Conservation (phyloP, 2,329 filamentous ascomycete genomes). For the Cladosporium sp. region DNA sequence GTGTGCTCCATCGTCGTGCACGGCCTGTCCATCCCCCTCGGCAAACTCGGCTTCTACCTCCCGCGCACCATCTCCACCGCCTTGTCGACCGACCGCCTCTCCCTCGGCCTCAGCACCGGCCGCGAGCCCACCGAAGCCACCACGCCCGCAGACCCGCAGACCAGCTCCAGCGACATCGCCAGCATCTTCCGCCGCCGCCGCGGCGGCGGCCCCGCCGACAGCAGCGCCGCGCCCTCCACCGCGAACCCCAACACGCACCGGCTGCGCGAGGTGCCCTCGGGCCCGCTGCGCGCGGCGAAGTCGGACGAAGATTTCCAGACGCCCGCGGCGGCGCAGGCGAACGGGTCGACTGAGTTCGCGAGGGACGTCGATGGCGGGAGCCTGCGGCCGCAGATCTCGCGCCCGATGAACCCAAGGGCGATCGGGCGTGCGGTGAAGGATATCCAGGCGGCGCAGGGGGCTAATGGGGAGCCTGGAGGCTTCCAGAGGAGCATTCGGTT, state of each 20-base stretch:
- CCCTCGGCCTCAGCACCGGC: conserved; percentile 16
- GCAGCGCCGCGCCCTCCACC: conserved; percentile 6
- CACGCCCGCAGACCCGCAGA: conserved; percentile 13
- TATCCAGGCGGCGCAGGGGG: no score
- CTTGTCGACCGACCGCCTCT: conserved; percentile 37
- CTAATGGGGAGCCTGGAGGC: background rate
- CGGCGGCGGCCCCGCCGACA: conserved; percentile 7
- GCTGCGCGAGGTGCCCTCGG: no score
- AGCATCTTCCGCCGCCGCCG: conserved; percentile 8
- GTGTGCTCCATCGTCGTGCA: conserved; percentile 82
- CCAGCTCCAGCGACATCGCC: background rate
- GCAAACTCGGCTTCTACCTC: conserved; percentile 57
- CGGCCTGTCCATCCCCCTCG: conserved; percentile 72
- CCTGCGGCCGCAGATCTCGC: background rate
- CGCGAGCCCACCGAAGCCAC: conserved; percentile 24
- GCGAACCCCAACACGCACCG: background rate
- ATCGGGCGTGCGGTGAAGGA: background rate
- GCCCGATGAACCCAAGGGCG: background rate
- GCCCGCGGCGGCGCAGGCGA: background rate
- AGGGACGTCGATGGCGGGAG: conserved; percentile 4
- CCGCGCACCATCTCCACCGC: conserved; percentile 57
- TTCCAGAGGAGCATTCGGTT: conserved; percentile 29
- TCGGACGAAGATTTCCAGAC: background rate
- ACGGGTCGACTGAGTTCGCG: background rate
- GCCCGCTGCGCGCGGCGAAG: background rate